Conservation (phyloP, 345 rosid genomes). For the Bruguiera sexangula region DNA sequence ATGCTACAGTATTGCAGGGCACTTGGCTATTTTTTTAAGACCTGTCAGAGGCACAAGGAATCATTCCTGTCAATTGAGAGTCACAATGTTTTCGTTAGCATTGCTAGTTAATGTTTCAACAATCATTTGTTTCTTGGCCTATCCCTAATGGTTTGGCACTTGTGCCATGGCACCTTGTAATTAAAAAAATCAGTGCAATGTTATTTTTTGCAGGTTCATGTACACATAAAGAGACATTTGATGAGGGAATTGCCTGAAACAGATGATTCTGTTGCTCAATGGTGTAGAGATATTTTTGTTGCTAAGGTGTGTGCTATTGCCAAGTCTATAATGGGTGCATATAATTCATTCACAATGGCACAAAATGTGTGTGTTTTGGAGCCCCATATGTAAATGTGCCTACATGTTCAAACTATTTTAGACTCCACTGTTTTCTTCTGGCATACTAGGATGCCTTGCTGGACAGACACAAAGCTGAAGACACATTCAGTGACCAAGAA, state of each 20-base stretch:
- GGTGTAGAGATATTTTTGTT: slow-evolving; percentile 37
- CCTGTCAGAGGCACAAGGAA: no score
- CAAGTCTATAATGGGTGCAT: background rate
- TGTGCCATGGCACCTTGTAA: no score
- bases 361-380: background rate
- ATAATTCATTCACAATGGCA: background rate
- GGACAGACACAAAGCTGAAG: slow-evolving; percentile 28
- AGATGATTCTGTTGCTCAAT: slow-evolving; percentile 31
- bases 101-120: background rate
- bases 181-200: no score
- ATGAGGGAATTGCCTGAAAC: slow-evolving; percentile 35
- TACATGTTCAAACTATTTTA: background rate
- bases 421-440: background rate
- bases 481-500: slow-evolving; percentile 29
- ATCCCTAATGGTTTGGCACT: background rate
- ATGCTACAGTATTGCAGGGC: no score
- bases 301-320: slow-evolving; percentile 20
- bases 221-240: slow-evolving; percentile 25
- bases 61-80: no score
- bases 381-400: background rate
- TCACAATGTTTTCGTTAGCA: no score
- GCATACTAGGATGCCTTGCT: slow-evolving; percentile 25
- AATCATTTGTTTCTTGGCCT: background rate
- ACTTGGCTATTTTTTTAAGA: no score
- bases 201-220: slow-evolving; percentile 20